These are phyloP conservation scores for Cladosporium sp. DNA, from an alignment of 2,329 filamentous ascomycete species.

Conservation along the genomic window DNA sequence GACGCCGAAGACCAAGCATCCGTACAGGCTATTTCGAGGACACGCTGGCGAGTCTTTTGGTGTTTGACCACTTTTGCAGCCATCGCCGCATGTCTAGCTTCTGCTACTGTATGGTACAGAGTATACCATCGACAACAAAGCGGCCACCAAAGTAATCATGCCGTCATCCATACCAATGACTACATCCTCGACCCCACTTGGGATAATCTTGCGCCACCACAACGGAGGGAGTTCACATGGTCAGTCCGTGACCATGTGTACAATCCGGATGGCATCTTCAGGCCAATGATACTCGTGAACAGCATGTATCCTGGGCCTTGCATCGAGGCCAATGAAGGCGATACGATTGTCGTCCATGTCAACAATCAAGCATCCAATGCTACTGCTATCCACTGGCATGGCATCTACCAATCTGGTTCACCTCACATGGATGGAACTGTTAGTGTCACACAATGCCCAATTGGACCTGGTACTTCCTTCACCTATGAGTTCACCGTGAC, in stretches of 20 bases:
- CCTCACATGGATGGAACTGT: slow-evolving; percentile 67
- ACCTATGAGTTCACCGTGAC: slow-evolving; percentile 63
- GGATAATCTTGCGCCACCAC: slow-evolving; percentile 53
- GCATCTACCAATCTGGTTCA: slow-evolving; percentile 67
- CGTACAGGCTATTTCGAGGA: neutral
- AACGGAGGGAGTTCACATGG: slow-evolving; percentile 61
- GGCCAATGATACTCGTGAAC: slow-evolving; percentile 46
- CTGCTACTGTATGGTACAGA: neutral
- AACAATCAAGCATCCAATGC: slow-evolving; percentile 60
- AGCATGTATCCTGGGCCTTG: slow-evolving; percentile 42
- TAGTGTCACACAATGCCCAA: slow-evolving; percentile 63
- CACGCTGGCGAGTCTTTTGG: neutral
- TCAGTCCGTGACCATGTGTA: slow-evolving; percentile 57
- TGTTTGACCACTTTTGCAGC: neutral
- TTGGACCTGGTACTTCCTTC: slow-evolving; percentile 57
- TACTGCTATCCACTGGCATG: slow-evolving; percentile 67
- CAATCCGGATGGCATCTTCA: slow-evolving; percentile 58
- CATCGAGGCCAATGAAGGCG: slow-evolving; percentile 56
- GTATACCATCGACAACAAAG: neutral
- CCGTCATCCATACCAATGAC: slow-evolving; percentile 40
- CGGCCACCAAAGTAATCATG: neutral
- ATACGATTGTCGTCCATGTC: slow-evolving; percentile 66
- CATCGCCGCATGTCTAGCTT: neutral
- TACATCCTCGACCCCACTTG: slow-evolving; percentile 61
- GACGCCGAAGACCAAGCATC: neutral